Base-by-base conservation (phyloP, 1,284 basidiomycete species). In the Vanrija sp. region DNA sequence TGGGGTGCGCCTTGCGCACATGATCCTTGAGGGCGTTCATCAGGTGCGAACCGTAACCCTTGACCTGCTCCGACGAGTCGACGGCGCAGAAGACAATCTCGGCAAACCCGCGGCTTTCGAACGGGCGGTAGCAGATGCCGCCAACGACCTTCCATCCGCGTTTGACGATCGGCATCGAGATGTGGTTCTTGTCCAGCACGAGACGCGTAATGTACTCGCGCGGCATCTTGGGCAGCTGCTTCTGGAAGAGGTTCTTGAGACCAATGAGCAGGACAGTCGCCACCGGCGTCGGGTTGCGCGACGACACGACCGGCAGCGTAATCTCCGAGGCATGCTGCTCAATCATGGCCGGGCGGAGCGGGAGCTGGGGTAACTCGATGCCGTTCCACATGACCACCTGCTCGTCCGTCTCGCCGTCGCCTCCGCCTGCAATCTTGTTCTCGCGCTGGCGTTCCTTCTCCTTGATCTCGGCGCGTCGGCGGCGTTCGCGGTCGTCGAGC, bases 21-120 rank as follows among this genome's bases (percentile, higher is more conserved):
- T 98, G 89, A 56, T 89, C 86, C 77, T 98, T 98, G 78, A 96
- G 89, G 71, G 98, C 89, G 73, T 98, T 96, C 96, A 99, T 99
- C 45, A 99, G 81, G 82, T 98, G 94, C 19, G 89, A 90, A 39
- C 96, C 96, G 69, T 98, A 99, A 9, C 96, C 96, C 82, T 97
- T 97, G 73, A 96, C 91, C 80, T 98, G 96, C 74, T 97, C 94
- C 6, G 89, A 90, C 46, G 89, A 92, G 23, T 92, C 89, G 20
- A 96, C 97, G 0, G 96, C 96, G 73, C 98, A 98, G 76, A 99
- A 99, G 3, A 98, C 95, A 64, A 99, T 98, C 75, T 98, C 96
- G 23, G 94, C 93, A 71, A 99, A 99, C 14, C 87, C 86, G 56
- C 94, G 84, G 65, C 91, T 90, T 45, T 92, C 87, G 72, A 99